Percentiles rank a stretch among this genome's conserved stretches.
These are phyloP conservation scores for Gaertneriomyces sp. DNA, from an alignment of 192 early-diverging fungal species.

Conservation along the genomic window DNA sequence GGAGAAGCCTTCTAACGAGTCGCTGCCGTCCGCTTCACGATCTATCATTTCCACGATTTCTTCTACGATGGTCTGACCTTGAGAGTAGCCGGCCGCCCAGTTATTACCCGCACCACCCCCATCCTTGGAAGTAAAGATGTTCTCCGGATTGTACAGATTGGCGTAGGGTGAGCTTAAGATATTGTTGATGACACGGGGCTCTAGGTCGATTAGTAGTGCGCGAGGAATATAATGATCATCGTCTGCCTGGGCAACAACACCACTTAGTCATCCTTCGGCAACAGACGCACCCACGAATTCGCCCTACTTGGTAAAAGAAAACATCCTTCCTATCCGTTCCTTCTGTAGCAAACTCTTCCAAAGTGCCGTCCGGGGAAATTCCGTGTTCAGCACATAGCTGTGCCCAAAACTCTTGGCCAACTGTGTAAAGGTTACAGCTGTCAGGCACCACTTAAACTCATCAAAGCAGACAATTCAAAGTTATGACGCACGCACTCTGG, in stretches of 20 bases:
- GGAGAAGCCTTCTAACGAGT: constrained; percentile 95
- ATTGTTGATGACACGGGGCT: constrained; percentile 91
- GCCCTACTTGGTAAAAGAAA: constrained; percentile 91
- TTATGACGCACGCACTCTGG: constrained; percentile 64
- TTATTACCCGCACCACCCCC: constrained; percentile 98
- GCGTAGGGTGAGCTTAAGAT: constrained; percentile 82
- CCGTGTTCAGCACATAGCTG: constrained; percentile 93
- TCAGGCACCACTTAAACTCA: background rate
- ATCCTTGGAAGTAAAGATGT: constrained; percentile 86
- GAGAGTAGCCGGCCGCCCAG: constrained; percentile 87
- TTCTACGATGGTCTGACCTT: constrained; percentile 83
- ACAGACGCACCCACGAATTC: background rate
- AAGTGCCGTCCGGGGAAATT: constrained; percentile 87
- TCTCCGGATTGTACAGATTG: constrained; percentile 96
- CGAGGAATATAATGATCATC: constrained; percentile 98
- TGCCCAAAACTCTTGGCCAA: constrained; percentile 94
- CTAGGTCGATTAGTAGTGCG: constrained; percentile 85
- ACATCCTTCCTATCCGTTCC: constrained; percentile 94
- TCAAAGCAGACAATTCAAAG: background rate
- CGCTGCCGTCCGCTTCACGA: constrained; percentile 91
- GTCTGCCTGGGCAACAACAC: constrained; percentile 68
- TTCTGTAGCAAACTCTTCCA: constrained; percentile 86
- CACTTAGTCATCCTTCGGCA: background rate
- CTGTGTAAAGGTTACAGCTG: constrained; percentile 36
- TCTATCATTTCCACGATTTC: constrained; percentile 97